phyloP scores from a whole-genome alignment of 2,329 filamentous ascomycete genomes.

The Trichoderma simmonsii region DNA sequence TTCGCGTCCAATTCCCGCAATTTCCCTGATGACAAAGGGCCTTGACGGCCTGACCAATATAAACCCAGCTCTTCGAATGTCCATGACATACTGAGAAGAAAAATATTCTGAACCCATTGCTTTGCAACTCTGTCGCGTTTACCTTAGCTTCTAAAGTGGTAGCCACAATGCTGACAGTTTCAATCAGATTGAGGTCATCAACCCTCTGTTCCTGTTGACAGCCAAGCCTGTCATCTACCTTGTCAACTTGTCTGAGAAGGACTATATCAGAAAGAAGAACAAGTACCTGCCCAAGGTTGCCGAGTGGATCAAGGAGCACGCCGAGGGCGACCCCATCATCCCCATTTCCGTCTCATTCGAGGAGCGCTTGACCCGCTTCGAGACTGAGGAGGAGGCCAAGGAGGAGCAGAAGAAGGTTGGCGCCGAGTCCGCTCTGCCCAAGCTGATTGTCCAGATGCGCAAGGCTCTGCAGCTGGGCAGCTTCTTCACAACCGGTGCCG shows the following conservation, averaged over 20 bases:
- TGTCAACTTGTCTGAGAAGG: constrained; percentile 94
- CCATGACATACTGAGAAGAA: constrained; percentile 83
- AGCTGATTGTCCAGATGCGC: constrained; percentile 90
- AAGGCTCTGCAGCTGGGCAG: constrained; percentile 84
- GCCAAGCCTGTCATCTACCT: constrained; percentile 97
- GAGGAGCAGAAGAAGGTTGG: constrained; percentile 88
- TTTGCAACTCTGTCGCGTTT: neutral
- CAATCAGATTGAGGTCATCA: constrained; percentile 87
- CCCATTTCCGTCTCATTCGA: constrained; percentile 92
- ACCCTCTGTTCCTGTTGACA: constrained; percentile 89
- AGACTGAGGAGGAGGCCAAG: constrained; percentile 69
- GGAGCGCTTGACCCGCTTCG: constrained; percentile 81
- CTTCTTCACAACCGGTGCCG: constrained; percentile 95
- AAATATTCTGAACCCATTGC: constrained; percentile 60
- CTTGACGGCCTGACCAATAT: constrained; percentile 78
- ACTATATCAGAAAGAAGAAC: constrained; percentile 99
- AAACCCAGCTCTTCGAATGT: constrained; percentile 99
- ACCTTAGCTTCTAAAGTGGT: neutral
- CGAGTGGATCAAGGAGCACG: constrained; percentile 92
- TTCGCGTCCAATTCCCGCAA: constrained; percentile 19
- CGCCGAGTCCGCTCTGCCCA: constrained; percentile 84
- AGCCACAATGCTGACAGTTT: constrained; percentile 11
- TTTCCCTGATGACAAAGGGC: constrained; percentile 97
- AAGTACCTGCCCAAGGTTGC: constrained; percentile 93
- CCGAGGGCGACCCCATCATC: constrained; percentile 82